Percentiles rank a stretch among this genome's conserved stretches.
phyloP scores from a whole-genome alignment of 2,329 filamentous ascomycete species.

The Fusarium sp. region DNA sequence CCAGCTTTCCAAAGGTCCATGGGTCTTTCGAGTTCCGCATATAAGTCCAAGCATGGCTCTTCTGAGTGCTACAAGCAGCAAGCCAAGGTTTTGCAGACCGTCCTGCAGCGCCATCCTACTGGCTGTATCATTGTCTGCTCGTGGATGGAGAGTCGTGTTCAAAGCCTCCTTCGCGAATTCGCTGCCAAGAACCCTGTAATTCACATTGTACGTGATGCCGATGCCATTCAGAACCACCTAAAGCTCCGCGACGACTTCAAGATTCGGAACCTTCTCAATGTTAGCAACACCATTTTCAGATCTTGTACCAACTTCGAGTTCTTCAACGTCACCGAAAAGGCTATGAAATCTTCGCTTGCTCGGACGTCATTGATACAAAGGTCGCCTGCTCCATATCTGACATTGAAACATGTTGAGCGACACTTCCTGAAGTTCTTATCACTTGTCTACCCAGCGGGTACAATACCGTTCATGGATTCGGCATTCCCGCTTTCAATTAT shows the following conservation, averaged over 20 bases:
- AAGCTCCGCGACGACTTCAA: constrained; percentile 67
- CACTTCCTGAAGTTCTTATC: constrained; percentile 78
- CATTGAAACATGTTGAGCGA: constrained; percentile 75
- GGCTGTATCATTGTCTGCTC: constrained; percentile 79
- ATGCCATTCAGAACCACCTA: constrained; percentile 74
- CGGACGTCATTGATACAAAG: constrained; percentile 48
- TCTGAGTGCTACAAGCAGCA: constrained; percentile 74
- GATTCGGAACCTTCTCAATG: constrained; percentile 68
- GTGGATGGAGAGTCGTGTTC: constrained; percentile 74
- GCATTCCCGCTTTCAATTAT: constrained; percentile 74
- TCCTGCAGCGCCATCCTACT: constrained; percentile 69
- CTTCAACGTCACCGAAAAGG: constrained; percentile 76
- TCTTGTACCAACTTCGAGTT: constrained; percentile 81
- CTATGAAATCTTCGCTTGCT: constrained; percentile 44
- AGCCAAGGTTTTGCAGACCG: constrained; percentile 69
- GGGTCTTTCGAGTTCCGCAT: constrained; percentile 71
- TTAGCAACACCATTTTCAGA: constrained; percentile 70
- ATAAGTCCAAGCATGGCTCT: constrained; percentile 72
- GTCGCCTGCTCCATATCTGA: constrained; percentile 70
- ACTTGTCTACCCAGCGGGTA: constrained; percentile 66
- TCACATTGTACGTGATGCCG: constrained; percentile 74
- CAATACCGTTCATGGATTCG: constrained; percentile 70
- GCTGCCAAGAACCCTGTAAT: constrained; percentile 76
- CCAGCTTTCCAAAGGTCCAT: constrained; percentile 74
- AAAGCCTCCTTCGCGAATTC: constrained; percentile 71